Percentiles rank a stretch among this genome's conserved stretches.
These are phyloP conservation scores for Artemisia tridentata DNA, from an alignment of 129 eudicot species.

Conservation along the genomic window DNA sequence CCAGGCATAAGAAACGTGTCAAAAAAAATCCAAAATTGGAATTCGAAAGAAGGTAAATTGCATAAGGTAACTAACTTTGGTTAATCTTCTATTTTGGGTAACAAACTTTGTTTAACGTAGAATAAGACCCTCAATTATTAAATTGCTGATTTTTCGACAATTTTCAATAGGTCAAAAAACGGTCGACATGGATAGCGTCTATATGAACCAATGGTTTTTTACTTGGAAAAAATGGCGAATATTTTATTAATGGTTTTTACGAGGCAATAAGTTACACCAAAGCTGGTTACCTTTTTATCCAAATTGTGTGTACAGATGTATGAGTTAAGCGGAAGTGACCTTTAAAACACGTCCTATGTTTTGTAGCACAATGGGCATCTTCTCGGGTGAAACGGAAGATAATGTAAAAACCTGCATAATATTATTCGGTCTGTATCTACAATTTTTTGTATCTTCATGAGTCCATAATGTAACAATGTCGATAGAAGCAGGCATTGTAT, in stretches of 20 bases:
- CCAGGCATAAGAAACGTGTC: constrained; percentile 13
- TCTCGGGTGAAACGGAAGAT: constrained; percentile 57
- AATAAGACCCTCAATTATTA: too few relatives aligned
- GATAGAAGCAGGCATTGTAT: constrained; percentile 49
- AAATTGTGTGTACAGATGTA: too few relatives aligned
- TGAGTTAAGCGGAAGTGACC: constrained; percentile 26
- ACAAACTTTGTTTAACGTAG: too few relatives aligned
- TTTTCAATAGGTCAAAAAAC: too few relatives aligned
- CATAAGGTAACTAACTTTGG: not conserved
- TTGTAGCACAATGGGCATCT: constrained; percentile 47
- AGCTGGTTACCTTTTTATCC: too few relatives aligned
- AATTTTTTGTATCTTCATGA: not conserved
- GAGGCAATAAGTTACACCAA: too few relatives aligned
- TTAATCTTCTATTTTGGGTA: too few relatives aligned
- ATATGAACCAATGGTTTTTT: too few relatives aligned
- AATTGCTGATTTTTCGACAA: too few relatives aligned
- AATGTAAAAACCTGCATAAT: constrained; percentile 56
- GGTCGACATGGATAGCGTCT: too few relatives aligned
- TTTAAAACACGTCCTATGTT: constrained; percentile 59
- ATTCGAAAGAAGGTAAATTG: constrained; percentile 2
- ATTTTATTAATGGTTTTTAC: too few relatives aligned
- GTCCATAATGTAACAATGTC: constrained; percentile 40
- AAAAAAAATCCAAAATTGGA: not conserved
- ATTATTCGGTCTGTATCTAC: not conserved
- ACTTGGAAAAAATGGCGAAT: too few relatives aligned